Evolutionary conservation across 225 moss, liverwort and hornwort species (phyloP).

Genomic region (Pseudisothecium myosuroides): DNA sequence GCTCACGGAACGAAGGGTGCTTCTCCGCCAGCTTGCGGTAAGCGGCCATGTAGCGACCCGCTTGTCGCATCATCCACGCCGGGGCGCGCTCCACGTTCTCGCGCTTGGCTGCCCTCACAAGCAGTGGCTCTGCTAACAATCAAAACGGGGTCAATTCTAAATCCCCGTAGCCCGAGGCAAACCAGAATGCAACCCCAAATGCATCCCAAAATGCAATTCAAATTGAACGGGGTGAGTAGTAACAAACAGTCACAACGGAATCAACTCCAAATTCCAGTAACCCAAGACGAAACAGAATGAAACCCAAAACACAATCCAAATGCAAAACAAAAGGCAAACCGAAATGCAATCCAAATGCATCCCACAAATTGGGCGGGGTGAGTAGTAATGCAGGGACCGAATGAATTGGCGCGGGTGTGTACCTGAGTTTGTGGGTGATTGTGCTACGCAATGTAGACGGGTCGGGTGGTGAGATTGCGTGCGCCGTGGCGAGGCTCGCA

Average conservation of each 20-base stretch:
- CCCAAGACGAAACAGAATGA: neutral
- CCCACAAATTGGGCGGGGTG: neutral
- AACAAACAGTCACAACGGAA: neutral
- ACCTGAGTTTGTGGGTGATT: neutral
- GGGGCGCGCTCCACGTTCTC: slow-evolving; percentile 45
- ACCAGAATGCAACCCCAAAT: neutral
- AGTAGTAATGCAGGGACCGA: neutral
- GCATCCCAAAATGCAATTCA: neutral
- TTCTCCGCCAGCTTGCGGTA: slow-evolving; percentile 42
- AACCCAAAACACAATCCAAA: neutral
- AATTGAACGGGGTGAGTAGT: neutral
- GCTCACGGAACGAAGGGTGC: slow-evolving; percentile 48
- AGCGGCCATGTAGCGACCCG: slow-evolving; percentile 46
- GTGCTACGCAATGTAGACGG: neutral
- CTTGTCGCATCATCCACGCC: slow-evolving; percentile 64
- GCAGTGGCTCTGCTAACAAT: slow-evolving; percentile 29
- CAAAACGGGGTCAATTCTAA: neutral
- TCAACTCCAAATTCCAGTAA: neutral
- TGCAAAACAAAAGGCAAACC: neutral
- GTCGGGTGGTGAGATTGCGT: neutral
- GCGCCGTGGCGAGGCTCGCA: neutral
- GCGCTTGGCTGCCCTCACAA: slow-evolving; percentile 41
- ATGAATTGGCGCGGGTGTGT: neutral
- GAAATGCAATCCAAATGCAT: neutral
- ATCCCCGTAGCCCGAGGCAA: neutral